Evolutionary conservation across 1,284 basidiomycete genomes (phyloP), one percentile per base, ranked within the genome.

Genomic region (Puccinia hordei): DNA sequence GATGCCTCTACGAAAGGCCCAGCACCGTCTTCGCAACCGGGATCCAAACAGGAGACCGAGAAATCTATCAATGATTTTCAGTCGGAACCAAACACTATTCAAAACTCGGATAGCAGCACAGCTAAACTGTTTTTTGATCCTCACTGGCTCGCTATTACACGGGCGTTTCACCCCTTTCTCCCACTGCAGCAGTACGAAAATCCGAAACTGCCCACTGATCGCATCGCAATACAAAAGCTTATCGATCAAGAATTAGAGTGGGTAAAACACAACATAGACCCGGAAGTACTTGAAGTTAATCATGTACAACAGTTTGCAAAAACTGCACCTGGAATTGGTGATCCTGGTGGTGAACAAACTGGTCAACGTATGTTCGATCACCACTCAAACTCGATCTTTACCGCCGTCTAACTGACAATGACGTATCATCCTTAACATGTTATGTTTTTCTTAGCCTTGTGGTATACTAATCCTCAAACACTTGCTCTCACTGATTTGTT

Each of bases 131-230:
- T 82, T 41, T 98, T 90, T 86, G 93, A 97, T 85, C 91, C 91
- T 2, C 89, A 94, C 85, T 99, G 96, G 97, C 90, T 99, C 30
- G 95, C 95, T 0, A 94, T 98, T 85, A 91, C 91, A 0, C 91
- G 92, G 6, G 94, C 93, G 0, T 91, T 95, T 83, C 90, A 96
- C 83, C 90, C 91, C 0, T 91, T 89, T 86, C 89, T 98, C 81
- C 91, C 92, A 0, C 84, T 87, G 1, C 87, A 87, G 0, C 85
- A 85, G 5, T 87, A 86, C 5, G 85, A 86, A 10, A 89, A 90
- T 76, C 85, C 87, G 1, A 82, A 86, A 0, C 91, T 93, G 81
- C 92, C 93, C 0, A 88, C 90, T 65, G 85, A 86, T 0, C 87
- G 89, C 2, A 88, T 92, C 0, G 87, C 81, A 1, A 74, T 84